phyloP scores from a whole-genome alignment of 1,284 basidiomycete species.

The Coniferiporia weirii region DNA sequence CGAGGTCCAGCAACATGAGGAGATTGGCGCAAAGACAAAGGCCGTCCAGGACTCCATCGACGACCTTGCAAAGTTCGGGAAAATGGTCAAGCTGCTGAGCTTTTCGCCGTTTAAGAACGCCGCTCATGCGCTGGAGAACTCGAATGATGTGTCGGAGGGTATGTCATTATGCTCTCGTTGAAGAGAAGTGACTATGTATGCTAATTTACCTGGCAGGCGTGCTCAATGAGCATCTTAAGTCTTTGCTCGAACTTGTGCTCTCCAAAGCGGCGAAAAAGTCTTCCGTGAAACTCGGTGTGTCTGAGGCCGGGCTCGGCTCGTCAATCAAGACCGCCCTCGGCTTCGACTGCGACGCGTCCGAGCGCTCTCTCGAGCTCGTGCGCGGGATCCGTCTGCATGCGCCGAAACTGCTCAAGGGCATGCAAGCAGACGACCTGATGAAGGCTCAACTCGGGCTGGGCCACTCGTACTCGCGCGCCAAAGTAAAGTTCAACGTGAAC shows the following conservation, averaged over 20 bases:
- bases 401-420: slow-evolving; percentile 84
- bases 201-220: slow-evolving; percentile 48
- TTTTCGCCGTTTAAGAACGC: slow-evolving; percentile 96
- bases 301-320: slow-evolving; percentile 75
- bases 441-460: slow-evolving; percentile 96
- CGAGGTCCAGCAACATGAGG: slow-evolving; percentile 84
- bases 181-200: background rate
- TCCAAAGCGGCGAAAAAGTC: slow-evolving; percentile 78
- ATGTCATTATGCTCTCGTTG: slow-evolving; percentile 22
- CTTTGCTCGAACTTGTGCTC: slow-evolving; percentile 86
- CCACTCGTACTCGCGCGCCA: slow-evolving; percentile 96
- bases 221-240: slow-evolving; percentile 83
- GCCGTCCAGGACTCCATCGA: slow-evolving; percentile 83
- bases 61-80: slow-evolving; percentile 87
- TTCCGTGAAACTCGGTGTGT: slow-evolving; percentile 79
- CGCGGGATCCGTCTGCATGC: slow-evolving; percentile 94
- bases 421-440: slow-evolving; percentile 84
- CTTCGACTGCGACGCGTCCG: slow-evolving; percentile 86
- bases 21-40: slow-evolving; percentile 81
- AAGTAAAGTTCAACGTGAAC: slow-evolving; percentile 99
- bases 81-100: slow-evolving; percentile 90
- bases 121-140: slow-evolving; percentile 94
- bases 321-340: slow-evolving; percentile 77
- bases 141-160: slow-evolving; percentile 97
- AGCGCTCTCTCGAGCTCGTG: slow-evolving; percentile 83